Base-by-base conservation (phyloP, 2,329 filamentous ascomycete species). In the Sporothrix brunneoviolacea region DNA sequence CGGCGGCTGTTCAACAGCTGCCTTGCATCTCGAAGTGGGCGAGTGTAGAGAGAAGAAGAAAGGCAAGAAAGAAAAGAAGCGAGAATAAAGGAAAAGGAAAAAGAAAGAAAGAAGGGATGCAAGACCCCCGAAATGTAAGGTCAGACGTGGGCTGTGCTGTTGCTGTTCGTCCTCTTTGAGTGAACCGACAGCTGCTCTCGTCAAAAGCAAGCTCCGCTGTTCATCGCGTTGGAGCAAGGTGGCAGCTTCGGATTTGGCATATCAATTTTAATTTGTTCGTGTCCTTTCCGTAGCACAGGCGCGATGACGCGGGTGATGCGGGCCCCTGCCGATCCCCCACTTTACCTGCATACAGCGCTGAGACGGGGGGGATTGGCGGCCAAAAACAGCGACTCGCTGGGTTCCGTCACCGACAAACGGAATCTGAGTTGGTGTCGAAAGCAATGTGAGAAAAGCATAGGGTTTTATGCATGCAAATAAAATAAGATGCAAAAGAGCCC, bases 231-330 rank as follows among this genome's bases (percentile, higher is more conserved):
- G 47, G 21, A 46, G 49, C 33, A 48, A 54, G 49, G 52, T 54
- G 52, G 52, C 52, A 52, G 52, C 52, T 54, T 54, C 45, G 12
- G n/a, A 21, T 21, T n/a, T n/a, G n/a, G n/a, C n/a, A n/a, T n/a
- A n/a, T n/a, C n/a, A n/a, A n/a, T n/a, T n/a, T n/a, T n/a, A n/a
- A n/a, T n/a, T n/a, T n/a, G n/a, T n/a, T n/a, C n/a, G n/a, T n/a
- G n/a, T n/a, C n/a, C n/a, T n/a, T n/a, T n/a, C n/a, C n/a, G n/a
- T n/a, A n/a, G n/a, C n/a, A n/a, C n/a, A n/a, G n/a, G n/a, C n/a
- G n/a, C n/a, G n/a, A n/a, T n/a, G n/a, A n/a, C n/a, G n/a, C n/a
- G n/a, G n/a, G n/a, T n/a, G n/a, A n/a, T 46, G 37, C n/a, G 21
- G n/a, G 47, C 16, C 32, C 39, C 48, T 50, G 39, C 21, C 19